phyloP scores from a whole-genome alignment of 495 filamentous ascomycete species.

The Daldinia concentrica region DNA sequence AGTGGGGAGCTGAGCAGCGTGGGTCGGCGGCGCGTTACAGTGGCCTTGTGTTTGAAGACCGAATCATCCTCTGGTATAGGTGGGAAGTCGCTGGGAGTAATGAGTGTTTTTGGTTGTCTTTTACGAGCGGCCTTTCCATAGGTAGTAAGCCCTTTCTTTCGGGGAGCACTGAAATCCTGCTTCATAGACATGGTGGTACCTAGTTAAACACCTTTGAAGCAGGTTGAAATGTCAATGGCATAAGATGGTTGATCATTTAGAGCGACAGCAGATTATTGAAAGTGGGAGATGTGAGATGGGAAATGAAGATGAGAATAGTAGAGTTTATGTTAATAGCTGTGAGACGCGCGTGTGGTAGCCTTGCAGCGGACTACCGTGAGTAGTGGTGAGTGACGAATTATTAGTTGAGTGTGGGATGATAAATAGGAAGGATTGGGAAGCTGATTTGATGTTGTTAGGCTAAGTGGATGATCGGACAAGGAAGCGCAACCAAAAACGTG shows the following conservation, averaged over 20 bases:
- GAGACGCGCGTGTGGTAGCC: conserved; percentile 35
- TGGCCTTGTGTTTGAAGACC: conserved; percentile 32
- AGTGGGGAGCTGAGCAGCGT: conserved; percentile 34
- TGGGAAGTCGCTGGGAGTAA: conserved; percentile 40
- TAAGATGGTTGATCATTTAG: conserved; percentile 18
- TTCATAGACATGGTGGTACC: conserved; percentile 45
- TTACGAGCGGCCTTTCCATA: conserved; percentile 53
- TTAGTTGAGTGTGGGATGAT: conserved; percentile 14
- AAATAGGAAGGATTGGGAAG: conserved; percentile 11
- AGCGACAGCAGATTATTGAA: conserved; percentile 5
- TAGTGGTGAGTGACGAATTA: conserved; percentile 5
- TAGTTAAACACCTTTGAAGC: conserved; percentile 3
- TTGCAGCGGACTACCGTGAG: conserved; percentile 19
- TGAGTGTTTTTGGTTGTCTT: conserved; percentile 42
- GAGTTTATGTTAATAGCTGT: conserved; percentile 7
- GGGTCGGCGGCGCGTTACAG: conserved; percentile 29
- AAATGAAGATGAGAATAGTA: conserved; percentile 14
- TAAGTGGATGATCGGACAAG: not conserved
- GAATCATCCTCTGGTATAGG: conserved; percentile 47
- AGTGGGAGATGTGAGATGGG: not conserved
- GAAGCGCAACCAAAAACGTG: conserved; percentile 22
- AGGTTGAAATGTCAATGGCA: conserved; percentile 1
- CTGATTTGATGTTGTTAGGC: conserved; percentile 7
- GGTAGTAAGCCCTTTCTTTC: conserved; percentile 50
- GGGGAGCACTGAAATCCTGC: conserved; percentile 49